Percentiles rank a stretch among this genome's conserved stretches.
These are phyloP conservation scores for Ambrosia hybrid DNA, from an alignment of 140 eudicot genomes.

Conservation along the genomic window DNA sequence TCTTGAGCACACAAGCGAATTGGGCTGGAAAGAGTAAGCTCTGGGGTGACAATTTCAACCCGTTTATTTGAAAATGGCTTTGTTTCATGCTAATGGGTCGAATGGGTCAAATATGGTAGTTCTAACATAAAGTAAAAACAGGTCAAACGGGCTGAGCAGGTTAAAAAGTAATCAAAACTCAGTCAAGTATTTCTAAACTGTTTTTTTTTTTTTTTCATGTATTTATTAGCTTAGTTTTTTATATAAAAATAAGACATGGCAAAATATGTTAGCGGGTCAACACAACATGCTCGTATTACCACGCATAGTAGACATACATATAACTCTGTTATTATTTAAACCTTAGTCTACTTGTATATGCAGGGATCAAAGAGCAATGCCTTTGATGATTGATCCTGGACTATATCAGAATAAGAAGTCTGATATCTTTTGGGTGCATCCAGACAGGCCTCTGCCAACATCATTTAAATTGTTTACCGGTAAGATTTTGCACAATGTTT, in stretches of 20 bases:
- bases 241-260: no score
- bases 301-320: neutral
- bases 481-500: slow-evolving; percentile 27
- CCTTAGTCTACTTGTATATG: slow-evolving; percentile 31
- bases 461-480: slow-evolving; percentile 88
- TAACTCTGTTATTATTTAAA: neutral
- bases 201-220: neutral
- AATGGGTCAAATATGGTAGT: neutral
- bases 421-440: slow-evolving; percentile 75
- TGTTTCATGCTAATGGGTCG: neutral
- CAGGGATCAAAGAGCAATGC: slow-evolving; percentile 88
- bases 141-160: neutral
- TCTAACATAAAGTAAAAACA: neutral
- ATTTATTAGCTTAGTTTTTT: neutral
- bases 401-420: slow-evolving; percentile 63
- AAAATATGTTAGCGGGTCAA: neutral
- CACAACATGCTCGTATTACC: neutral
- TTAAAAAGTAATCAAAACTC: slow-evolving; percentile 2
- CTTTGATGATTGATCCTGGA: slow-evolving; percentile 85
- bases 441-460: slow-evolving; percentile 65
- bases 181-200: neutral
- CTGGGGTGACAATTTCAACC: slow-evolving; percentile 22
- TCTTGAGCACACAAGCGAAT: slow-evolving; percentile 68
- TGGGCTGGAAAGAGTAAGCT: slow-evolving; percentile 82
- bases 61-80: neutral